Evolutionary conservation across 805 yeast species (phyloP), one percentile per base, ranked within the genome.

Genomic region (Maudiozyma serrabonitensis): DNA sequence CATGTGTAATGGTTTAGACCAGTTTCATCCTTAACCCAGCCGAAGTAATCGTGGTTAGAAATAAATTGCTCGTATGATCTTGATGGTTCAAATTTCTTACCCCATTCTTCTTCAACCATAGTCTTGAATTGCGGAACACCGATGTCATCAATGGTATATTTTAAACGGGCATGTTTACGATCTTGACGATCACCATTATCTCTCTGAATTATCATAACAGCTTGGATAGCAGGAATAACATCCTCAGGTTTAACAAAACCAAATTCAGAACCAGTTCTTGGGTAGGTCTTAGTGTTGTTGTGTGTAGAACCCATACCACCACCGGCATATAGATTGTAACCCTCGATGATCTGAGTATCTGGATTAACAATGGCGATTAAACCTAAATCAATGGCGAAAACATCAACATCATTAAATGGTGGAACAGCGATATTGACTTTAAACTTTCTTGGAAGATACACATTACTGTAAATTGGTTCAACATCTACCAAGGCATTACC

Each of bases 271-370:
- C 96, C 98, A 6, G 95, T 80, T 71, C 98, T 80, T 60, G 98
- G 98, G 66, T 91, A 91, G 0, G 98, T 91, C 76, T 91, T 91
- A 63, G 84, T 84, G 74, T 91, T 91, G 76, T 90, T 91, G 68
- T 91, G 98, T 13, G 98, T 91, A 41, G 95, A 80, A 61, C 98
- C 98, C 98, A 91, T 91, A 76, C 98, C 98, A 73, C 98, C 98
- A 69, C 98, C 98, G 55, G 84, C 95, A 52, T 85, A 77, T 47
- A 91, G 80, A 62, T 91, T 91, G 75, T 80, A 91, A 50, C 98
- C 98, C 52, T 75, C 64, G 43, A 84, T 79, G 18, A 78, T 75
- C 48, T 75, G 69, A 60, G 81, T 76, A 45, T 69, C 67, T 57
- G 78, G 79, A 55, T 79, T 80, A 43, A 88, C 81, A 61, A 91